Conservation (phyloP, 805 yeast genomes). For the Yamadazyma philogaea region DNA sequence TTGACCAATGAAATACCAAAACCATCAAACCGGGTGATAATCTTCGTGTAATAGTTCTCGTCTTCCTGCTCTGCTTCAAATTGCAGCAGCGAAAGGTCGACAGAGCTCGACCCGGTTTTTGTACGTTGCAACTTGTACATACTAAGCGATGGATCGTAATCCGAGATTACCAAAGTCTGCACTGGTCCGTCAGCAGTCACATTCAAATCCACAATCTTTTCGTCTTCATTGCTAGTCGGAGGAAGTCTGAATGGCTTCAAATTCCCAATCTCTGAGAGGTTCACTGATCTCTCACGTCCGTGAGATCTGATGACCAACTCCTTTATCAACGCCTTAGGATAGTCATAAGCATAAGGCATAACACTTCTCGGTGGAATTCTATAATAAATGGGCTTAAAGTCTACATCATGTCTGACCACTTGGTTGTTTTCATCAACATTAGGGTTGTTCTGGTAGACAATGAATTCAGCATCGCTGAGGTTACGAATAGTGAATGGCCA, state of each 20-base stretch:
- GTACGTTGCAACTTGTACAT: conserved; percentile 55
- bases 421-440: conserved; percentile 60
- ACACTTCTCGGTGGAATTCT: conserved; percentile 84
- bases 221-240: conserved; percentile 43
- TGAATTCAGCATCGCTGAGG: conserved; percentile 82
- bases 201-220: conserved; percentile 71
- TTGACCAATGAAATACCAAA: conserved; percentile 84
- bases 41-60: conserved; percentile 49
- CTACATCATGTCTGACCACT: conserved; percentile 44
- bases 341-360: conserved; percentile 99
- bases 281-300: conserved; percentile 73
- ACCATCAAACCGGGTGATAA: conserved; percentile 73
- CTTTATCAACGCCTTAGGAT: conserved; percentile 83
- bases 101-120: conserved; percentile 27
- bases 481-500: conserved; percentile 96
- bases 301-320: conserved; percentile 73
- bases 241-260: conserved; percentile 75
- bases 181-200: conserved; percentile 97
- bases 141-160: conserved; percentile 75
- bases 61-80: conserved; percentile 57
- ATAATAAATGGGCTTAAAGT: conserved; percentile 76
- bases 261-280: conserved; percentile 90
- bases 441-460: conserved; percentile 85
- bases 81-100: conserved; percentile 35
- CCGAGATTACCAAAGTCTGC: conserved; percentile 79